These are phyloP conservation scores for Cajanus cajan DNA, from an alignment of 306 rosid genomes.

Conservation along the genomic window DNA sequence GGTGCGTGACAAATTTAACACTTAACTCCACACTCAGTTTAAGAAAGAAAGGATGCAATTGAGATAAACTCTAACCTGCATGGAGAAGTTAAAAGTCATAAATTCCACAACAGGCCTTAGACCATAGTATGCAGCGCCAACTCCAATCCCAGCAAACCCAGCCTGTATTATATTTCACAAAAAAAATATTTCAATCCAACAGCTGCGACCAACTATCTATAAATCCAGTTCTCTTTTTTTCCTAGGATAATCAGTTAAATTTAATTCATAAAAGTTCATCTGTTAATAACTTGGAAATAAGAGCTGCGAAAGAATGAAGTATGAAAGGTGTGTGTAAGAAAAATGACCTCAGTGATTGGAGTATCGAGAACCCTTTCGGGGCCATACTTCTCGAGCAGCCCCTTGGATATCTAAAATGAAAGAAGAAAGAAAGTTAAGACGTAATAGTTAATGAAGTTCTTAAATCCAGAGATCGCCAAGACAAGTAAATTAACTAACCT, in stretches of 20 bases:
- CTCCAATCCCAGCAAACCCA: slow-evolving; percentile 98
- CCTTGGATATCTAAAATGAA: slow-evolving; percentile 72
- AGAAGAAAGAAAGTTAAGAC: neutral
- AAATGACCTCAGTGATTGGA: slow-evolving; percentile 91
- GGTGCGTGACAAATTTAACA: neutral
- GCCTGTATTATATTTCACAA: slow-evolving; percentile 63
- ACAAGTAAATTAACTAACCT: slow-evolving; percentile 57
- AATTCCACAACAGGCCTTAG: slow-evolving; percentile 89
- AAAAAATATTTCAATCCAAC: slow-evolving; percentile 25
- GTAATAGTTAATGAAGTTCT: neutral
- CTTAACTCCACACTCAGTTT: neutral
- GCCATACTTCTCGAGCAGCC: slow-evolving; percentile 93
- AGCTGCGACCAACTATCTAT: neutral
- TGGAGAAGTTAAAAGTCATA: slow-evolving; percentile 99
- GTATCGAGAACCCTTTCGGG: slow-evolving; percentile 98
- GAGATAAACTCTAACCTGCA: slow-evolving; percentile 73
- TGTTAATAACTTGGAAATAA: neutral
- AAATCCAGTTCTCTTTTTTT: neutral
- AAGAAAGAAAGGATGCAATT: slow-evolving; percentile 11
- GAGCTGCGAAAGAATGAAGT: slow-evolving; percentile 1
- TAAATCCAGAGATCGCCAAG: neutral
- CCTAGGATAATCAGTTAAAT: neutral
- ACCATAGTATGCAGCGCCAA: slow-evolving; percentile 98
- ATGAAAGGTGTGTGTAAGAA: slow-evolving; percentile 21
- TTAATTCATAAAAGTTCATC: neutral